Percentiles rank a stretch among this genome's conserved stretches.
Conservation (phyloP, 2,329 filamentous ascomycete genomes). For the Fusarium coicis region DNA sequence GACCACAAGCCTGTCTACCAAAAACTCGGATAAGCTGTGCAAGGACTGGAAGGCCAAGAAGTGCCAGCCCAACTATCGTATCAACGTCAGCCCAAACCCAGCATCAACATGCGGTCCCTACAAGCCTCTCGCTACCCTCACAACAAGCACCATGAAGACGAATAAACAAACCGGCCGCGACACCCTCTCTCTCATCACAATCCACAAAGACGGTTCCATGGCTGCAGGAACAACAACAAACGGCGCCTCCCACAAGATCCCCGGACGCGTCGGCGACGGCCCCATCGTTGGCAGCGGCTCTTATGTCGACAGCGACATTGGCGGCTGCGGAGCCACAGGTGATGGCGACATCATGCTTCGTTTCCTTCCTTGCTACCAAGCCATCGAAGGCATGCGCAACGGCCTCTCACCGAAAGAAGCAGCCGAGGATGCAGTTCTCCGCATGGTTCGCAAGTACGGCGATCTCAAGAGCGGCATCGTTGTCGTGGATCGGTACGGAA, state of each 20-base stretch:
- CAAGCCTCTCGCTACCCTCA: constrained; percentile 41
- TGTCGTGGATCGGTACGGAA: constrained; percentile 60
- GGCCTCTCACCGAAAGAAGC: constrained; percentile 61
- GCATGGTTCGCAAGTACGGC: constrained; percentile 62
- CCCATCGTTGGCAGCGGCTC: constrained; percentile 65
- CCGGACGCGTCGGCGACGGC: constrained; percentile 65
- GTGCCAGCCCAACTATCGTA: constrained; percentile 65
- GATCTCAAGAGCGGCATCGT: constrained; percentile 60
- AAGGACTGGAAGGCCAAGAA: constrained; percentile 53
- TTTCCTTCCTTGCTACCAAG: constrained; percentile 67
- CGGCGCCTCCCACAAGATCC: constrained; percentile 64
- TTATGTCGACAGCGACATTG: constrained; percentile 64
- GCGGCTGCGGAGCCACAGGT: constrained; percentile 66
- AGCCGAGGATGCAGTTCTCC: constrained; percentile 60
- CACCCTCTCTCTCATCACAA: constrained; percentile 64
- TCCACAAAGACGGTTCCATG: constrained; percentile 58
- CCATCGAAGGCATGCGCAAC: constrained; percentile 62
- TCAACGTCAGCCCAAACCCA: constrained; percentile 58
- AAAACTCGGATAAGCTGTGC: constrained; percentile 53
- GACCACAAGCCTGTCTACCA: constrained; percentile 56
- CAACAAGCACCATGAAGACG: not conserved
- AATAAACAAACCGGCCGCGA: constrained; percentile 55
- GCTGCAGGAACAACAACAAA: constrained; percentile 67
- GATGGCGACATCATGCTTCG: constrained; percentile 69
- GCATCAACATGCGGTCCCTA: constrained; percentile 60